phyloP scores from a whole-genome alignment of 306 rosid species.

The Pyrus betulifolia region DNA sequence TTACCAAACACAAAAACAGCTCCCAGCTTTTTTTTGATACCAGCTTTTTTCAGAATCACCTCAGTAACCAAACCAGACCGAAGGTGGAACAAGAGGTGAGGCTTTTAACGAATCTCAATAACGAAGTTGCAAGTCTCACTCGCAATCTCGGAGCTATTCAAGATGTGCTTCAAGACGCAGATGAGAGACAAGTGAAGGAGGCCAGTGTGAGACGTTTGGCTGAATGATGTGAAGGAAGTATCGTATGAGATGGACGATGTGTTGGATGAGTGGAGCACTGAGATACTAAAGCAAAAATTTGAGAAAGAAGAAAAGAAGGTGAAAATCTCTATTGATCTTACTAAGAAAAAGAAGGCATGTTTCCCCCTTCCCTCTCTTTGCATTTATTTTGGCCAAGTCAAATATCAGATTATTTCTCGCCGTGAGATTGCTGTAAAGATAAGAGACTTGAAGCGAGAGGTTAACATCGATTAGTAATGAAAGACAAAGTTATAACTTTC shows the following conservation, averaged over 20 bases:
- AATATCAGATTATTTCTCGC: neutral
- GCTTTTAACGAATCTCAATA: neutral
- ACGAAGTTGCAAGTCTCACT: neutral
- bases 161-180: conserved; percentile 5
- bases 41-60: no score
- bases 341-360: no score
- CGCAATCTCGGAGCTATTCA: neutral
- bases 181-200: neutral
- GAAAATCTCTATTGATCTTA: no score
- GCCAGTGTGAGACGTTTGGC: neutral
- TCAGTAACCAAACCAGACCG: no score
- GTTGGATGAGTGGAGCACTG: neutral
- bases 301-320: neutral
- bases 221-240: neutral
- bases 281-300: neutral
- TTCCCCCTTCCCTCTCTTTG: neutral
- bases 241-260: neutral
- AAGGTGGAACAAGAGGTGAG: neutral
- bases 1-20: no score
- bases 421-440: neutral
- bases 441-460: neutral
- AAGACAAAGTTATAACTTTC: neutral
- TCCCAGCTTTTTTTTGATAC: no score
- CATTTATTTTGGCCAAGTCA: neutral
- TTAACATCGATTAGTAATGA: neutral